Percentiles rank a stretch among this genome's conserved stretches.
phyloP scores from a whole-genome alignment of 2,329 filamentous ascomycete genomes.

The Ceratocystis alfenasii region DNA sequence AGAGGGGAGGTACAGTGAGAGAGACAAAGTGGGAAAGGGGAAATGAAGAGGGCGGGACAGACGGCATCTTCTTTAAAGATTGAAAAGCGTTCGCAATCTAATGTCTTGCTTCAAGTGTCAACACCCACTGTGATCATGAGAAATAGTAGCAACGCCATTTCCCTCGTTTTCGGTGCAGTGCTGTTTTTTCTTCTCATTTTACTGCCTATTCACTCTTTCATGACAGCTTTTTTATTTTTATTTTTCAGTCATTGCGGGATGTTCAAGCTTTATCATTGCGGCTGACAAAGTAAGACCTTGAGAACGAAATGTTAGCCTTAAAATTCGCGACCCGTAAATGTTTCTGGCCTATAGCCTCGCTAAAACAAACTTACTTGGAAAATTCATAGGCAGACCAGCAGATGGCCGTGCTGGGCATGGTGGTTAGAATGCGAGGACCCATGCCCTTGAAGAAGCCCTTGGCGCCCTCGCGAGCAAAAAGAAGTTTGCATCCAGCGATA shows the following conservation, averaged over 20 bases:
- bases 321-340: background rate
- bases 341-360: background rate
- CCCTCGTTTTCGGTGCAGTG: too few relatives aligned
- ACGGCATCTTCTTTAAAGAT: too few relatives aligned
- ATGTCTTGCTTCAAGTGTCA: background rate
- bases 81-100: too few relatives aligned
- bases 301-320: conserved; percentile 16
- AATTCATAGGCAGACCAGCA: conserved; percentile 79
- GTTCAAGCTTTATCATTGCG: conserved; percentile 36
- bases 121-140: background rate
- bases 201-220: background rate
- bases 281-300: conserved; percentile 49
- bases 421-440: conserved; percentile 81
- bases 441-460: conserved; percentile 88
- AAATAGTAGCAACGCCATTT: too few relatives aligned
- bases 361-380: conserved; percentile 45
- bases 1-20: background rate
- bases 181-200: background rate
- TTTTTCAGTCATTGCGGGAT: background rate
- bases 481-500: conserved; percentile 63
- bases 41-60: too few relatives aligned
- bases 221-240: background rate
- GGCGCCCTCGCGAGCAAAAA: conserved; percentile 73
- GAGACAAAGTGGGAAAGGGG: too few relatives aligned
- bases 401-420: conserved; percentile 98